These are phyloP conservation scores for Juncus inflexus DNA, from an alignment of 176 grass and related monocot species.

Conservation along the genomic window DNA sequence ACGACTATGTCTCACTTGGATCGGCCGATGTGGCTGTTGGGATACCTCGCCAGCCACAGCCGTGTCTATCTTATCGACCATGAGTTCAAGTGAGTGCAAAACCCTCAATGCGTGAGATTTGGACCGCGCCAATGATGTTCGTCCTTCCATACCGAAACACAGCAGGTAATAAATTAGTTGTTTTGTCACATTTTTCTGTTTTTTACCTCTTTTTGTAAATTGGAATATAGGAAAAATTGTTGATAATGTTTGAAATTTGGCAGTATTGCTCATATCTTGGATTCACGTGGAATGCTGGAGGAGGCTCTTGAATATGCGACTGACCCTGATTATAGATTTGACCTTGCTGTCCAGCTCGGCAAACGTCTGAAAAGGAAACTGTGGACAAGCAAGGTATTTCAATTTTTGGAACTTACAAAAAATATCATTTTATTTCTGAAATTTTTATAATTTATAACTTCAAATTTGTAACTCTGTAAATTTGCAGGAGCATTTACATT, in stretches of 20 bases:
- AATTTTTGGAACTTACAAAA: too few species aligned
- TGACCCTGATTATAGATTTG: slow-evolving; percentile 37
- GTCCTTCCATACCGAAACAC: slow-evolving; percentile 35
- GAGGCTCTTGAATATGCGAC: slow-evolving; percentile 61
- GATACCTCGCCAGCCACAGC: slow-evolving; percentile 64
- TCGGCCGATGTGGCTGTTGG: slow-evolving; percentile 62
- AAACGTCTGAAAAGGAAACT: slow-evolving; percentile 9
- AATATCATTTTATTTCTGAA: too few species aligned
- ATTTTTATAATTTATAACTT: too few species aligned
- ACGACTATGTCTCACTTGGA: slow-evolving; percentile 79
- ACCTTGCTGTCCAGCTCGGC: slow-evolving; percentile 64
- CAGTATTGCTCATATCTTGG: slow-evolving; percentile 68
- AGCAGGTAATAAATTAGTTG: slow-evolving; percentile 65
- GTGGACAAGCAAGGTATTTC: too few species aligned
- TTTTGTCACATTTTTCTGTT: too few species aligned
- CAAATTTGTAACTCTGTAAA: too few species aligned
- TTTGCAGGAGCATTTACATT: too few species aligned
- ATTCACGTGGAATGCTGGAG: slow-evolving; percentile 22
- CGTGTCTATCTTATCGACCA: slow-evolving; percentile 71
- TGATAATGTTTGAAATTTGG: slow-evolving; percentile 7
- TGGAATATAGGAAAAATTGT: slow-evolving; percentile 4
- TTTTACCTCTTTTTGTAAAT: slow-evolving; percentile 1
- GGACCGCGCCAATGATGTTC: slow-evolving; percentile 39
- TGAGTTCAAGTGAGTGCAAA: slow-evolving; percentile 48
- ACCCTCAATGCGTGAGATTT: slow-evolving; percentile 36